A percentile compares a stretch with the other conserved stretches of the same genome.
phyloP scores from a whole-genome alignment of 202 grass and related monocot genomes.

The Tripidium arundinaceum region DNA sequence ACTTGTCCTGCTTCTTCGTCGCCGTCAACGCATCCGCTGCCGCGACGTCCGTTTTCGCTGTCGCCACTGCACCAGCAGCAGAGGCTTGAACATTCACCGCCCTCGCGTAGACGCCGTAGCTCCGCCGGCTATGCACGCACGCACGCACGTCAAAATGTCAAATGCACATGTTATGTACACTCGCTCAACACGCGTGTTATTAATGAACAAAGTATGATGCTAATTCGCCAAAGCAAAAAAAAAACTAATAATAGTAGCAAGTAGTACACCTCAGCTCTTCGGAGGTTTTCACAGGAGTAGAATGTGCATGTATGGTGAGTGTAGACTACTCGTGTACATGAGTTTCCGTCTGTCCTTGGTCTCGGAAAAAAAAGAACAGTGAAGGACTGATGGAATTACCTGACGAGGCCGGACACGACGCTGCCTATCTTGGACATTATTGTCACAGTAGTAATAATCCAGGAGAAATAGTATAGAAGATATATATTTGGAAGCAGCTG shows the following conservation, averaged over 20 bases:
- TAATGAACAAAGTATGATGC: neutral
- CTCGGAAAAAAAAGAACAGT: too few species aligned
- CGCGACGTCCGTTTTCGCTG: neutral
- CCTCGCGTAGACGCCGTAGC: neutral
- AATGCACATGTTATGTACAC: neutral
- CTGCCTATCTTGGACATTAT: constrained; percentile 29
- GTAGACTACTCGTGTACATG: too few species aligned
- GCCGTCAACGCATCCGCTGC: neutral
- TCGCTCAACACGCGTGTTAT: neutral
- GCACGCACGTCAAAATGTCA: neutral
- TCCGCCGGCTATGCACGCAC: neutral
- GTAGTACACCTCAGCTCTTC: neutral
- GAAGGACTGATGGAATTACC: neutral
- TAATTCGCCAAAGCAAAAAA: neutral
- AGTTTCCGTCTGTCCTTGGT: too few species aligned
- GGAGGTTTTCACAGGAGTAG: too few species aligned
- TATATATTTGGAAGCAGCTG: neutral
- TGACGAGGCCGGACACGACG: neutral
- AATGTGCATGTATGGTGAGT: too few species aligned
- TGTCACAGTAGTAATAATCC: neutral
- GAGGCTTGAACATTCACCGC: neutral
- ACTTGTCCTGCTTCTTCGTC: neutral
- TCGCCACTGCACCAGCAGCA: neutral
- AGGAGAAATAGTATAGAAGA: neutral
- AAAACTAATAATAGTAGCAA: too few species aligned